Percentiles rank a stretch among this genome's conserved stretches.
Evolutionary conservation across 2,329 filamentous ascomycete genomes (phyloP).

Genomic region (Dactylellina sp.): DNA sequence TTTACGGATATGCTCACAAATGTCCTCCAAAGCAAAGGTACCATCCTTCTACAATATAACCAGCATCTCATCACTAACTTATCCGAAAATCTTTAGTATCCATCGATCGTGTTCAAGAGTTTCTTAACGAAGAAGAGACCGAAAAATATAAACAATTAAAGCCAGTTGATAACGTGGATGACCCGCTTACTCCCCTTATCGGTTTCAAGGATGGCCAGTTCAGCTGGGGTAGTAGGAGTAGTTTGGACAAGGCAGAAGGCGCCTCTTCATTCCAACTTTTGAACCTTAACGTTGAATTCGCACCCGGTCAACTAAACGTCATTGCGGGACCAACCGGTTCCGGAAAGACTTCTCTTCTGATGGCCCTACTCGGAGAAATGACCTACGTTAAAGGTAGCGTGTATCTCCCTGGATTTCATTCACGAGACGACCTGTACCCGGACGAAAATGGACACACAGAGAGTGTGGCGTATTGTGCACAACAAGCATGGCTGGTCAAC

Average conservation of each 20-base stretch:
- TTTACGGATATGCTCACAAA: constrained; percentile 98
- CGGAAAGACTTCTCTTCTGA: constrained; percentile 93
- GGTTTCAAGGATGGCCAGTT: constrained; percentile 87
- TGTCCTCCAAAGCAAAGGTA: constrained; percentile 86
- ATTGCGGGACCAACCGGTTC: constrained; percentile 93
- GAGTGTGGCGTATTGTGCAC: constrained; percentile 94
- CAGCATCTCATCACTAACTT: neutral
- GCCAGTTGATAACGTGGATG: constrained; percentile 70
- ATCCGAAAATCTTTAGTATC: constrained; percentile 71
- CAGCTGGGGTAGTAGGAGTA: constrained; percentile 79
- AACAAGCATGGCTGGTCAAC: constrained; percentile 97
- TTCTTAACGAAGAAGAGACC: constrained; percentile 91
- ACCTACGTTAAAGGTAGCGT: constrained; percentile 82
- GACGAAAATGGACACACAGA: constrained; percentile 89
- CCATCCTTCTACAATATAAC: neutral
- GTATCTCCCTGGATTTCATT: constrained; percentile 84
- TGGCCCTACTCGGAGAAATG: constrained; percentile 98
- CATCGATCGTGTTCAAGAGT: constrained; percentile 94
- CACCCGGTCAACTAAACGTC: constrained; percentile 87
- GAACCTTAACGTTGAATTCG: constrained; percentile 84
- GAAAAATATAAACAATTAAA: constrained; percentile 91
- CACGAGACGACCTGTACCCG: constrained; percentile 83
- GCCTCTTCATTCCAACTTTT: constrained; percentile 80
- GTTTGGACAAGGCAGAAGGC: constrained; percentile 68
- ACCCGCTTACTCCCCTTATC: constrained; percentile 78